Evolutionary conservation across 345 rosid genomes (phyloP).

Genomic region (Sonneratia caseolaris): DNA sequence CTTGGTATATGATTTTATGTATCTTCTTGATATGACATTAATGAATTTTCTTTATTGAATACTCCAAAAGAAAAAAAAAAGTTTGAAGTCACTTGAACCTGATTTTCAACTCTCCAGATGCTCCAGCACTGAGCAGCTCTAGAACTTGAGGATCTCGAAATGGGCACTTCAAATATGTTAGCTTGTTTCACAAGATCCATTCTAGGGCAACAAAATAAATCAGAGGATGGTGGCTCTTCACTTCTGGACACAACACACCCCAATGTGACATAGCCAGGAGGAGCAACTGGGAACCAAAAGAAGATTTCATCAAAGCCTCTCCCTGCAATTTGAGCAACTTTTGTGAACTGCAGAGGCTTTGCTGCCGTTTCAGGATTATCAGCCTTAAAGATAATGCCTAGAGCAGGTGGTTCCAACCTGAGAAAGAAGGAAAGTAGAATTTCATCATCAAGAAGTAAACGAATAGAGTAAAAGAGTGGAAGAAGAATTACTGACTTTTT

Average conservation of each 20-base stretch:
- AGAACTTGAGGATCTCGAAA: conserved; percentile 69
- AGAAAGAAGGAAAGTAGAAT: conserved; percentile 15
- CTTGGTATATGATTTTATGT: too few species aligned
- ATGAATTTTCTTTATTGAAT: too few species aligned
- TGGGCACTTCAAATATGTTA: conserved; percentile 63
- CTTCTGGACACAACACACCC: conserved; percentile 80
- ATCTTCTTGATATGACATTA: too few species aligned
- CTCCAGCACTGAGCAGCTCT: conserved; percentile 86
- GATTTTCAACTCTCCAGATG: conserved; percentile 97
- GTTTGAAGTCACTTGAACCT: conserved; percentile 36
- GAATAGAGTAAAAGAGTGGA: neutral
- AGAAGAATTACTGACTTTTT: neutral
- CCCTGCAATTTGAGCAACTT: conserved; percentile 72
- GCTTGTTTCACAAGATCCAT: conserved; percentile 85
- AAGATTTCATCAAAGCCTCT: conserved; percentile 85
- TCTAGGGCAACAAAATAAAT: conserved; percentile 83
- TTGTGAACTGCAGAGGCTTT: conserved; percentile 80
- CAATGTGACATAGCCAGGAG: conserved; percentile 87
- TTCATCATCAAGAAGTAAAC: neutral
- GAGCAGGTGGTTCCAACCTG: conserved; percentile 91
- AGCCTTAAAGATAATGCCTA: conserved; percentile 72
- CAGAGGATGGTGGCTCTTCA: conserved; percentile 56
- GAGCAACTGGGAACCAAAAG: conserved; percentile 96
- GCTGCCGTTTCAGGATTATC: conserved; percentile 73
- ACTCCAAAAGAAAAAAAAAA: too few species aligned